Evolutionary conservation across 306 rosid genomes (phyloP).

Genomic region (Rosa rugosa): DNA sequence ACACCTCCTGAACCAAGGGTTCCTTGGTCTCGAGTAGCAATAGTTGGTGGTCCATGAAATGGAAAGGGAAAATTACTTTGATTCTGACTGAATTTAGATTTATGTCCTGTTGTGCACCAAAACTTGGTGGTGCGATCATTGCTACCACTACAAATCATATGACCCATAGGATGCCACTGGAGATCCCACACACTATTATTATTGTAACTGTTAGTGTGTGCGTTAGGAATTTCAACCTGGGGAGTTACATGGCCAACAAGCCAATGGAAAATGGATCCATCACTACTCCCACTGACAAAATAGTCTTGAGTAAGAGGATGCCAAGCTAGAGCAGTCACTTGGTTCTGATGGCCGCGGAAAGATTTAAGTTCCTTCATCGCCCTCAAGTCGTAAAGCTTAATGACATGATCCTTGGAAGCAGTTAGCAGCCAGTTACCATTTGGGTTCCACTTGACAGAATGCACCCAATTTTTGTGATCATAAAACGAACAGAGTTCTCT

Average conservation of each 20-base stretch:
- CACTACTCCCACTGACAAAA: slow-evolving; percentile 94
- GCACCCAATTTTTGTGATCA: slow-evolving; percentile 85
- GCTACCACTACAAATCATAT: slow-evolving; percentile 99
- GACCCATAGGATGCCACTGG: slow-evolving; percentile 98
- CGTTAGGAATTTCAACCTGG: slow-evolving; percentile 74
- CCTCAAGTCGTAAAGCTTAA: slow-evolving; percentile 93
- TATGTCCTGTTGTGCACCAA: slow-evolving; percentile 96
- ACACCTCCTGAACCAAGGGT: neutral
- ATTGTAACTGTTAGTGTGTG: slow-evolving; percentile 48
- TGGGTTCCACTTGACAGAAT: slow-evolving; percentile 84
- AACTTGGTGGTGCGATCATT: slow-evolving; percentile 91
- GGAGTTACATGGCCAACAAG: slow-evolving; percentile 95
- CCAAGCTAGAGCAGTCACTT: slow-evolving; percentile 96
- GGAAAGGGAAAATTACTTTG: slow-evolving; percentile 21
- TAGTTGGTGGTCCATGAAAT: too few species aligned
- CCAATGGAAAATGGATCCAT: slow-evolving; percentile 97
- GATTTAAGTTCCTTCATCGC: slow-evolving; percentile 98
- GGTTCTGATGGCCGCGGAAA: slow-evolving; percentile 88
- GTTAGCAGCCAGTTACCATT: slow-evolving; percentile 88
- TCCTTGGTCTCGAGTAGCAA: too few species aligned
- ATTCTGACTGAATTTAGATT: slow-evolving; percentile 53
- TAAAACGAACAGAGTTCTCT: slow-evolving; percentile 87
- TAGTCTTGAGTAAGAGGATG: slow-evolving; percentile 93
- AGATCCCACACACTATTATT: slow-evolving; percentile 83
- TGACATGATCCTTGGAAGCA: slow-evolving; percentile 82